phyloP scores from a whole-genome alignment of 2,329 filamentous ascomycete species.

The Arthrobotrys sinensis region DNA sequence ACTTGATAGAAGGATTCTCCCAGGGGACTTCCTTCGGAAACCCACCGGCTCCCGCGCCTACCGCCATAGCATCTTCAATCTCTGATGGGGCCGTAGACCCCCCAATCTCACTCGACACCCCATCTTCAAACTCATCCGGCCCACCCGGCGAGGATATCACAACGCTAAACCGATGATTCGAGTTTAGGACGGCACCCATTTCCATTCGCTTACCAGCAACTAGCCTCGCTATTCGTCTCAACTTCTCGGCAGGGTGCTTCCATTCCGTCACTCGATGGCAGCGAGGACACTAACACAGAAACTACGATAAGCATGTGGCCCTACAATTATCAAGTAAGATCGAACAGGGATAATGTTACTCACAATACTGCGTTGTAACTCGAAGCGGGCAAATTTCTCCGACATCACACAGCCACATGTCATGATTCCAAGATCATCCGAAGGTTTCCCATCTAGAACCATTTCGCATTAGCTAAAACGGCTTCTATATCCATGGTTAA shows the following conservation, averaged over 20 bases:
- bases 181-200: constrained; percentile 53
- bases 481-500: constrained; percentile 57
- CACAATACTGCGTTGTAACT: constrained; percentile 57
- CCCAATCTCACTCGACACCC: constrained; percentile 51
- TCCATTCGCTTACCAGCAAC: constrained; percentile 56
- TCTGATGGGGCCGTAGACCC: constrained; percentile 52
- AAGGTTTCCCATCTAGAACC: constrained; percentile 59
- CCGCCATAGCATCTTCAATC: constrained; percentile 49
- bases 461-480: constrained; percentile 56
- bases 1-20: constrained; percentile 60
- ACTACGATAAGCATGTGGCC: constrained; percentile 36
- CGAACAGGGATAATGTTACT: constrained; percentile 38
- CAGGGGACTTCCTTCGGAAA: constrained; percentile 59
- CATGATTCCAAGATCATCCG: constrained; percentile 61
- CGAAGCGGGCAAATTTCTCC: constrained; percentile 57
- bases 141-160: constrained; percentile 58
- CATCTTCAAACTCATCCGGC: constrained; percentile 52
- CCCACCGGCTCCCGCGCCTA: constrained; percentile 50
- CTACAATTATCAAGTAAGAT: background rate
- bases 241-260: constrained; percentile 52
- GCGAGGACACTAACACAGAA: constrained; percentile 49
- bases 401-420: constrained; percentile 61
- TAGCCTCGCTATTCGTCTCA: constrained; percentile 50
- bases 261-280: constrained; percentile 55
- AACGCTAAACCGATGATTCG: constrained; percentile 59